phyloP scores from a whole-genome alignment of 345 rosid species.

The Laguncularia racemosa region DNA sequence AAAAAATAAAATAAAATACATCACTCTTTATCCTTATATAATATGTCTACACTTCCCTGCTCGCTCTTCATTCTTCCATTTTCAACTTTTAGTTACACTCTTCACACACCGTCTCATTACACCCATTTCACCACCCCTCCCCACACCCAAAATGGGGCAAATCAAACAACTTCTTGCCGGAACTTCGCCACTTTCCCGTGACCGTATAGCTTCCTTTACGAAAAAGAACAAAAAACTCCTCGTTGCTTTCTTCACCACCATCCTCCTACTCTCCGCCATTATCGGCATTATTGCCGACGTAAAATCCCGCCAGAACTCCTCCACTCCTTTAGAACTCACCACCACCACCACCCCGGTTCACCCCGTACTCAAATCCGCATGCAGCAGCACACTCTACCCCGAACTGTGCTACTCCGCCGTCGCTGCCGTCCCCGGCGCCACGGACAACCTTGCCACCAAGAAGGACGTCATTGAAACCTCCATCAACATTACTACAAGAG shows the following conservation, averaged over 20 bases:
- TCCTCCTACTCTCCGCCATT: slow-evolving; percentile 31
- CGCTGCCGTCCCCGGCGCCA: slow-evolving; percentile 27
- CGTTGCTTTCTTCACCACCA: slow-evolving; percentile 20
- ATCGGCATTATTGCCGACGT: slow-evolving; percentile 37
- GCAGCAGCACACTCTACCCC: slow-evolving; percentile 54
- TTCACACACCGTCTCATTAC: neutral
- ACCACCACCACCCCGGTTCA: slow-evolving; percentile 31
- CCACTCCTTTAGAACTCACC: neutral
- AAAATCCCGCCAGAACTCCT: neutral
- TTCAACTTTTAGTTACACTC: neutral
- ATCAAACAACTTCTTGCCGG: slow-evolving; percentile 17
- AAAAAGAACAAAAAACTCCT: slow-evolving; percentile 27
- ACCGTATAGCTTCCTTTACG: neutral
- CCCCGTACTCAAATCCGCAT: slow-evolving; percentile 49
- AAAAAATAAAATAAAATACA: too few relatives aligned
- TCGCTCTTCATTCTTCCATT: too few relatives aligned
- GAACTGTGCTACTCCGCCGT: slow-evolving; percentile 70
- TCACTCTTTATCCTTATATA: too few relatives aligned
- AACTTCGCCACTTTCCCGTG: slow-evolving; percentile 15
- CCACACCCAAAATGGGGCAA: slow-evolving; percentile 14
- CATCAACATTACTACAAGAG: slow-evolving; percentile 22
- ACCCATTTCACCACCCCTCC: neutral
- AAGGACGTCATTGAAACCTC: slow-evolving; percentile 38
- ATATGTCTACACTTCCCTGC: too few relatives aligned
- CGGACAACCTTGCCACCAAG: slow-evolving; percentile 18